Percentiles rank a stretch among this genome's conserved stretches.
These are phyloP conservation scores for Trichoderma atroviride DNA, from an alignment of 2,329 filamentous ascomycete genomes.

Conservation along the genomic window DNA sequence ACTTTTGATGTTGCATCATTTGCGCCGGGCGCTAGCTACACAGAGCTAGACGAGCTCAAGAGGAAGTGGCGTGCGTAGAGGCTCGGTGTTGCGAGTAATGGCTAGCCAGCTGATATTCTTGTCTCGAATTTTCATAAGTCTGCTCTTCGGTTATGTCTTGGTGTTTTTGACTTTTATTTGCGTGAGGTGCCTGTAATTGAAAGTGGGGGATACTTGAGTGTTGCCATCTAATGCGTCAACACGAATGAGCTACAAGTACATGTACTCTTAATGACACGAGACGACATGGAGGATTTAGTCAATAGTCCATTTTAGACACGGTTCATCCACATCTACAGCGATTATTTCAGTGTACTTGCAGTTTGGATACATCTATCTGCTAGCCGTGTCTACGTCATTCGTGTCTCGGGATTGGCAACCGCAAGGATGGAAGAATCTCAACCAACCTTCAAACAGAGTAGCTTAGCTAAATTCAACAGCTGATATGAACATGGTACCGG, in stretches of 20 bases:
- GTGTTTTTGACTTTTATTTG: neutral
- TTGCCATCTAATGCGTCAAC: neutral
- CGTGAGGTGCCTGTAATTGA: neutral
- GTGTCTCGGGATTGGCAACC: neutral
- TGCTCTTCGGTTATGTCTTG: neutral
- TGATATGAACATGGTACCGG: neutral
- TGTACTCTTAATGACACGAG: neutral
- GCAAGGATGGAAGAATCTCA: neutral
- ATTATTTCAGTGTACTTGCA: neutral
- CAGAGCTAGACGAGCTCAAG: neutral
- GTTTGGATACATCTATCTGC: neutral
- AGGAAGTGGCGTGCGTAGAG: neutral
- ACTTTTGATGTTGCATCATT: neutral
- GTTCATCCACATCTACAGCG: neutral
- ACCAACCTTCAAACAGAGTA: neutral
- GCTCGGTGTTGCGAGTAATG: neutral
- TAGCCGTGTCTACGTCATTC: neutral
- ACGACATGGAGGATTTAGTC: too few relatives aligned
- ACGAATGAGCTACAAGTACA: neutral
- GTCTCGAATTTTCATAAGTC: neutral
- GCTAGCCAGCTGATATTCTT: neutral
- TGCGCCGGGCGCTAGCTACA: constrained; percentile 5
- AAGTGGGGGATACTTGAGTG: neutral
- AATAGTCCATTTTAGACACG: too few relatives aligned
- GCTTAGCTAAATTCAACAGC: neutral